Evolutionary conservation across 192 early-diverging fungal genomes (phyloP).

Genomic region (Haplosporangium gracile): DNA sequence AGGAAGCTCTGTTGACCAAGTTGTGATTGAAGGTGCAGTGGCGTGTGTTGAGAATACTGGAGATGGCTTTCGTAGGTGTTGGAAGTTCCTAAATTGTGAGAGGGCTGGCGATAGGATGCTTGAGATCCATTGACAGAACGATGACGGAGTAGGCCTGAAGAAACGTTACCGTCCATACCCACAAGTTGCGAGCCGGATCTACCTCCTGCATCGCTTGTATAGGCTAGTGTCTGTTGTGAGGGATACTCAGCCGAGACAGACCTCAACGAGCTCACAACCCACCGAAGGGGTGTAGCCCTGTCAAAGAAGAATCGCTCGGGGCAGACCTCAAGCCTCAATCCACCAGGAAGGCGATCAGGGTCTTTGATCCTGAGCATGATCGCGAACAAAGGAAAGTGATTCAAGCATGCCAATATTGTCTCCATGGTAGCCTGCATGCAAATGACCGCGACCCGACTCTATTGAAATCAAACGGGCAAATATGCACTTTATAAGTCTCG

Average conservation of each 20-base stretch:
- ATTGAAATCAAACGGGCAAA: neutral
- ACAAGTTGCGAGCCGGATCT: neutral
- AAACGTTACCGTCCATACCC: neutral
- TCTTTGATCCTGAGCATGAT: slow-evolving; percentile 91
- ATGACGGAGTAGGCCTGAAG: neutral
- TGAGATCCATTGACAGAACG: neutral
- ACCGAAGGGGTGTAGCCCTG: slow-evolving; percentile 28
- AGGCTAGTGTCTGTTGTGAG: slow-evolving; percentile 21
- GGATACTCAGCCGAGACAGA: slow-evolving; percentile 13
- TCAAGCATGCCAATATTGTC: slow-evolving; percentile 88
- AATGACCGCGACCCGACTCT: slow-evolving; percentile 87
- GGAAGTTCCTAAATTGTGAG: neutral
- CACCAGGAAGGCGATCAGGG: slow-evolving; percentile 88
- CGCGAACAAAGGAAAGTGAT: slow-evolving; percentile 97
- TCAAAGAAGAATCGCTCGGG: slow-evolving; percentile 49
- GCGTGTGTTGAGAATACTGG: neutral
- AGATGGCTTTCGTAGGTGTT: neutral
- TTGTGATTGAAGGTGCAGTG: neutral
- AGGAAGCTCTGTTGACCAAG: neutral
- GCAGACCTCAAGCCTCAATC: slow-evolving; percentile 45
- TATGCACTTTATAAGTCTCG: neutral
- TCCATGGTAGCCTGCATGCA: slow-evolving; percentile 86
- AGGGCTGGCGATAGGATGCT: neutral
- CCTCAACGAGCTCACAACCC: slow-evolving; percentile 36
- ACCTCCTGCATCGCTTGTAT: neutral